Percentiles rank a stretch among this genome's conserved stretches.
These are phyloP conservation scores for Talaromyces trachyspermus DNA, from an alignment of 495 filamentous ascomycete genomes.

Conservation along the genomic window DNA sequence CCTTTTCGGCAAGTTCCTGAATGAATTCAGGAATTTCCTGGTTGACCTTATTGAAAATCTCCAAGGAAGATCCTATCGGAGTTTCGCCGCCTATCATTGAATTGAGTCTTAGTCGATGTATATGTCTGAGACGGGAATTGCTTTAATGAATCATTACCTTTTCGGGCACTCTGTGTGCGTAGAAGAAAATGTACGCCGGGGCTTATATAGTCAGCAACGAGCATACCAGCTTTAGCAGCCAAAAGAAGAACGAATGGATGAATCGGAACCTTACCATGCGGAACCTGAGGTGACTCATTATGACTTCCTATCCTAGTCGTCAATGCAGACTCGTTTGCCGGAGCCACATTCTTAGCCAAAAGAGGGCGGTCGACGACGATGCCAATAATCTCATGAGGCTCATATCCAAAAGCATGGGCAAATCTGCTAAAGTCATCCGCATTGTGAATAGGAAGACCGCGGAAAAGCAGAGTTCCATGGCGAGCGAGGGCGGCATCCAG, in stretches of 20 bases:
- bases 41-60: constrained; percentile 41
- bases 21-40: constrained; percentile 43
- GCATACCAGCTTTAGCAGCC: too few relatives aligned
- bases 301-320: constrained; percentile 45
- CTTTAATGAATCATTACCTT: too few relatives aligned
- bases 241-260: too few relatives aligned
- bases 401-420: constrained; percentile 47
- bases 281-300: constrained; percentile 47
- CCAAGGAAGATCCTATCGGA: constrained; percentile 43
- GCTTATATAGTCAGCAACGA: too few relatives aligned
- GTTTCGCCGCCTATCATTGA: constrained; percentile 46
- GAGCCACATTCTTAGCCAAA: constrained; percentile 45
- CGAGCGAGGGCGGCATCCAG: constrained; percentile 57
- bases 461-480: constrained; percentile 24
- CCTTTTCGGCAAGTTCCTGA: constrained; percentile 36
- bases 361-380: constrained; percentile 44
- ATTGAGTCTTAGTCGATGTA: too few relatives aligned
- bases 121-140: too few relatives aligned
- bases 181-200: constrained; percentile 49
- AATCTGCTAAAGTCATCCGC: constrained; percentile 42
- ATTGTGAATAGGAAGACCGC: constrained; percentile 23
- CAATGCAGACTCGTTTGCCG: constrained; percentile 46
- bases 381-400: constrained; percentile 48
- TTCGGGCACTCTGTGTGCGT: constrained; percentile 25
- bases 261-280: too few relatives aligned